These are phyloP conservation scores for Diaporthe humulicola DNA, from an alignment of 2,329 filamentous ascomycete genomes.

Conservation along the genomic window DNA sequence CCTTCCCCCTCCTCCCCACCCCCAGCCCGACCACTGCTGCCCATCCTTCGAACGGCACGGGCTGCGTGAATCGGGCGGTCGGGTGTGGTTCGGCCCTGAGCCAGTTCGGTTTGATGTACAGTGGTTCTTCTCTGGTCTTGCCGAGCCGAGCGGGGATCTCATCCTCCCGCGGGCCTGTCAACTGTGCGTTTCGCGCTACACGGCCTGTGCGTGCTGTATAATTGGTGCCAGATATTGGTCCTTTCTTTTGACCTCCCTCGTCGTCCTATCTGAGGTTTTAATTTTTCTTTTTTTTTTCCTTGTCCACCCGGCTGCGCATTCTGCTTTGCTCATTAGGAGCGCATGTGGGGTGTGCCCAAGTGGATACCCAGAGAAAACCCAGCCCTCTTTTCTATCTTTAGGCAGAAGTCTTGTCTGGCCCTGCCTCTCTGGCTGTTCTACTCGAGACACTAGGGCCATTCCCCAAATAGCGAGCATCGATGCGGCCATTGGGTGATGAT, in stretches of 20 bases:
- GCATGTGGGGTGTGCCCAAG: slow-evolving; percentile 2
- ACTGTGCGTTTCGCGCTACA: slow-evolving; percentile 18
- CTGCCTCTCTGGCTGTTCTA: slow-evolving; percentile 9
- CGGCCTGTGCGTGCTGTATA: not conserved
- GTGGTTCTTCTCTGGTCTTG: not conserved
- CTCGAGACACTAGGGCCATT: slow-evolving; percentile 23
- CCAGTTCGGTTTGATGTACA: slow-evolving; percentile 14
- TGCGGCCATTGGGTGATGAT: not conserved
- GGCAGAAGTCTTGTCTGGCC: slow-evolving; percentile 22
- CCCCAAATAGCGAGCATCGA: slow-evolving; percentile 1
- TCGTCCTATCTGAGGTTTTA: not conserved
- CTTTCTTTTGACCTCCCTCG: not conserved
- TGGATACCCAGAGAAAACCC: slow-evolving; percentile 1
- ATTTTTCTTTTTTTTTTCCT: not conserved
- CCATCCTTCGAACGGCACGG: not conserved
- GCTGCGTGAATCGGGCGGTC: not conserved
- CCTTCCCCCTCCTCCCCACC: not conserved
- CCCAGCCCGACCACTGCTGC: not conserved
- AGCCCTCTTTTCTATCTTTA: slow-evolving; percentile 28
- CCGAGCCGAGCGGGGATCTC: slow-evolving; percentile 18
- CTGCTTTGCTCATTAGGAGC: slow-evolving; percentile 18
- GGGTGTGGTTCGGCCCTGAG: not conserved
- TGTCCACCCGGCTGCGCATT: not conserved
- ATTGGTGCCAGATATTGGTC: not conserved
- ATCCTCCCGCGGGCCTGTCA: slow-evolving; percentile 16